These are phyloP conservation scores for Gaeumannomyces tritici DNA, from an alignment of 2,329 filamentous ascomycete genomes.

Conservation along the genomic window DNA sequence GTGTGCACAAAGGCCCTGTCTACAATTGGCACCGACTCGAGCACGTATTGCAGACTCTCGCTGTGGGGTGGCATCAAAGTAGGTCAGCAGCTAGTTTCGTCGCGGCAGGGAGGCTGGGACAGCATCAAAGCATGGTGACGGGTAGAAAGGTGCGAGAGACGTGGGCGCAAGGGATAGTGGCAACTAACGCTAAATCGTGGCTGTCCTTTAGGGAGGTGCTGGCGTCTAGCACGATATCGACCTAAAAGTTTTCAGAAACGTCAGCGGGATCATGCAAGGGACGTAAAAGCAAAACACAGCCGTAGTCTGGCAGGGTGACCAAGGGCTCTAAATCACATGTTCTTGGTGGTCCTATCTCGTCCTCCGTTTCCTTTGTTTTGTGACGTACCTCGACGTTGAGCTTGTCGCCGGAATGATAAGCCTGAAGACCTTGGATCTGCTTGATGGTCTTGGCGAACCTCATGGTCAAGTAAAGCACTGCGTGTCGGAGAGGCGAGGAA, in stretches of 20 bases:
- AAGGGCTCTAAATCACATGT: not conserved
- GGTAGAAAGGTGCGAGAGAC: not conserved
- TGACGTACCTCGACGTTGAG: slow-evolving; percentile 55
- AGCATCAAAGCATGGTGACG: not conserved
- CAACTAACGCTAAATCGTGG: slow-evolving; percentile 56
- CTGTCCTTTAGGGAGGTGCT: slow-evolving; percentile 67
- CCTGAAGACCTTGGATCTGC: slow-evolving; percentile 75
- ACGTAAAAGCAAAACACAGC: not conserved
- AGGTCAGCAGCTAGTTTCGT: not conserved
- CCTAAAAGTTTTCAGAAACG: slow-evolving; percentile 25
- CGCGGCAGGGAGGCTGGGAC: not conserved
- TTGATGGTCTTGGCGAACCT: slow-evolving; percentile 82
- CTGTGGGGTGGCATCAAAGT: slow-evolving; percentile 17
- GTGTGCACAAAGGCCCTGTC: slow-evolving; percentile 62
- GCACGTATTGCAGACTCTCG: slow-evolving; percentile 71
- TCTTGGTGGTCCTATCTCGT: no score
- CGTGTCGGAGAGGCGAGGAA: not conserved
- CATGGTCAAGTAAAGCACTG: slow-evolving; percentile 81
- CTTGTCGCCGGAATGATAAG: slow-evolving; percentile 80
- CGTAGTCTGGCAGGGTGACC: not conserved
- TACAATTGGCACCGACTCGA: slow-evolving; percentile 75
- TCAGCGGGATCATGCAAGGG: not conserved
- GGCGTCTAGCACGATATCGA: slow-evolving; percentile 76
- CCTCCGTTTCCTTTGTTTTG: not conserved
- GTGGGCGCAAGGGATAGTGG: not conserved